A percentile compares a stretch with the other conserved stretches of the same genome.
phyloP scores from a whole-genome alignment of 108 stramenopile species.

The Pseudonitzschia delicatissima region DNA sequence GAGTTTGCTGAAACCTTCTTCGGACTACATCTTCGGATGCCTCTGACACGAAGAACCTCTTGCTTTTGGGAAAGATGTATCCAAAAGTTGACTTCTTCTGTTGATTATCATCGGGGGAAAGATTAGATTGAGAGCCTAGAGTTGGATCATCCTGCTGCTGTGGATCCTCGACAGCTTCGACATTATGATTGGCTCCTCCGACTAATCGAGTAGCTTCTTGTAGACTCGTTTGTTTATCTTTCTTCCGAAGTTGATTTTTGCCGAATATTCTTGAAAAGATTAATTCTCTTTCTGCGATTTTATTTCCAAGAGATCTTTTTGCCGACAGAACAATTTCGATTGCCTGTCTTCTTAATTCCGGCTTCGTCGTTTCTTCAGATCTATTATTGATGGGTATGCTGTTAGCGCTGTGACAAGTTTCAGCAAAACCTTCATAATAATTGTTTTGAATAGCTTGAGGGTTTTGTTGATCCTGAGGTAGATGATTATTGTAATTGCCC shows the following conservation, averaged over 20 bases:
- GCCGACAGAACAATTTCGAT: neutral
- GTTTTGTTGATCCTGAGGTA: neutral
- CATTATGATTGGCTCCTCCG: constrained; percentile 8
- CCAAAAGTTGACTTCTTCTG: neutral
- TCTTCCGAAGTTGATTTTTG: neutral
- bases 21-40: neutral
- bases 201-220: constrained; percentile 3
- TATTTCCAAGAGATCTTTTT: neutral
- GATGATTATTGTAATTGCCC: neutral
- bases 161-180: neutral
- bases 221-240: neutral
- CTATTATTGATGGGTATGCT: neutral
- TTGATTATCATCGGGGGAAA: neutral
- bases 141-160: neutral
- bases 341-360: neutral
- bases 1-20: neutral
- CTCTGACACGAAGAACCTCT: neutral
- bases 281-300: neutral
- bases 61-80: neutral
- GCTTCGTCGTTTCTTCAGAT: neutral
- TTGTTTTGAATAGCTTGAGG: neutral
- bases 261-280: neutral
- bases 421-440: neutral
- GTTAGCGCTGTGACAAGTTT: neutral
- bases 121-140: neutral